phyloP scores from a whole-genome alignment of 306 rosid species.

The Prunus armeniaca region DNA sequence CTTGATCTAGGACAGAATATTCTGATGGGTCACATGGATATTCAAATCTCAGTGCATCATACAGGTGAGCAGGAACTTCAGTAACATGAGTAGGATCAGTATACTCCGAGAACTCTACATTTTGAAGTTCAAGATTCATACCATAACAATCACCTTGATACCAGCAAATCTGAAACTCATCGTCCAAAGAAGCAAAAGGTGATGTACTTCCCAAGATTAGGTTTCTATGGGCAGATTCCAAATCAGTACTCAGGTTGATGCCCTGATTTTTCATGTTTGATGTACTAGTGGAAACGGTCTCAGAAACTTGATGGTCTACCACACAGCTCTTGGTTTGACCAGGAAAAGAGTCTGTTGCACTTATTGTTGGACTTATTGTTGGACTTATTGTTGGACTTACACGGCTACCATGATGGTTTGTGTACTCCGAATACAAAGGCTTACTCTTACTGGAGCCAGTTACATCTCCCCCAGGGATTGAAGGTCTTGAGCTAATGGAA shows the following conservation, averaged over 20 bases:
- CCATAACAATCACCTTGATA: slow-evolving; percentile 48
- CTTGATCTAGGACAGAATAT: slow-evolving; percentile 60
- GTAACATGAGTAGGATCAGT: slow-evolving; percentile 50
- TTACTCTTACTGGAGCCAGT: slow-evolving; percentile 42
- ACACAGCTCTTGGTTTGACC: slow-evolving; percentile 40
- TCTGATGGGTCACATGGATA: slow-evolving; percentile 53
- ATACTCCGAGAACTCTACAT: slow-evolving; percentile 48
- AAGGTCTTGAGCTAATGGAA: slow-evolving; percentile 46
- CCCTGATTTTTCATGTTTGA: slow-evolving; percentile 50
- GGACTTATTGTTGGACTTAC: slow-evolving; percentile 43
- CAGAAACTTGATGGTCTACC: slow-evolving; percentile 44
- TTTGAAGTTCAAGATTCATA: slow-evolving; percentile 51
- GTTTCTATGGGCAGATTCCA: slow-evolving; percentile 49
- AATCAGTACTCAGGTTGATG: slow-evolving; percentile 41
- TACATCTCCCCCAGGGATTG: slow-evolving; percentile 33
- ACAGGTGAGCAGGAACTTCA: slow-evolving; percentile 54
- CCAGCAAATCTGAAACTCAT: slow-evolving; percentile 55
- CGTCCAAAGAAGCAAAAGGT: slow-evolving; percentile 47
- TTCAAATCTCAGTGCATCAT: slow-evolving; percentile 52
- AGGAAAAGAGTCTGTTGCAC: slow-evolving; percentile 44
- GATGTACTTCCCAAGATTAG: slow-evolving; percentile 44
- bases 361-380: slow-evolving; percentile 31
- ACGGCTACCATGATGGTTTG: slow-evolving; percentile 31
- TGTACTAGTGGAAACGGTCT: slow-evolving; percentile 41
- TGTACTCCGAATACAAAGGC: slow-evolving; percentile 45